Conservation (phyloP, 73 alveolate species). For the Paramecium primaurelia region DNA sequence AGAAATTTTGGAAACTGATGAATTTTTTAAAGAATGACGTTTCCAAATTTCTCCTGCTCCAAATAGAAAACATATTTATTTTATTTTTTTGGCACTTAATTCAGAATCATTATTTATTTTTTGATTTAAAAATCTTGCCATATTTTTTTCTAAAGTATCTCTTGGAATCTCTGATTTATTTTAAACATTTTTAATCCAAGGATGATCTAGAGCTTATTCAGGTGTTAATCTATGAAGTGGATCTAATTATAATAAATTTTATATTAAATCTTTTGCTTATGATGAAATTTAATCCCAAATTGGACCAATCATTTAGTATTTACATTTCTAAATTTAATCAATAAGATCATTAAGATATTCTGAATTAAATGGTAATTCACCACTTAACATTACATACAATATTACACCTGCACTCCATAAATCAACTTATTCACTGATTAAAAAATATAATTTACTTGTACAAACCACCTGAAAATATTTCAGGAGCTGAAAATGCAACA, state of each 20-base stretch:
- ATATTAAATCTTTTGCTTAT: neutral
- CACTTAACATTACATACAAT: constrained; percentile 52
- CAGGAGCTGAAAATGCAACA: constrained; percentile 60
- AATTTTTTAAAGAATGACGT: neutral
- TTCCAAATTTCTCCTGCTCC: constrained; percentile 38
- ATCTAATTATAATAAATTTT: neutral
- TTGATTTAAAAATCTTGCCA: neutral
- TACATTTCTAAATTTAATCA: neutral
- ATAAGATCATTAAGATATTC: constrained; percentile 28
- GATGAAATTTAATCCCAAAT: neutral
- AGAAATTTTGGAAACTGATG: neutral
- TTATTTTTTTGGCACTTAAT: neutral
- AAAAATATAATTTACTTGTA: neutral
- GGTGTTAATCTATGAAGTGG: neutral
- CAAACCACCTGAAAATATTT: constrained; percentile 47
- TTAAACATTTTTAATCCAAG: neutral
- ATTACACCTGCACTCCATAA: constrained; percentile 64
- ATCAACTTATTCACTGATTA: constrained; percentile 35
- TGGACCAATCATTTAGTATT: neutral
- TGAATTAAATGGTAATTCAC: constrained; percentile 50
- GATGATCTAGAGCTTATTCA: neutral
- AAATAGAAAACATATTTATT: neutral
- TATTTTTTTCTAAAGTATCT: neutral
- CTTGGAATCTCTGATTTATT: neutral
- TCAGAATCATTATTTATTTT: neutral